phyloP scores from a whole-genome alignment of 306 rosid species.

The Prunus kanzakura region DNA sequence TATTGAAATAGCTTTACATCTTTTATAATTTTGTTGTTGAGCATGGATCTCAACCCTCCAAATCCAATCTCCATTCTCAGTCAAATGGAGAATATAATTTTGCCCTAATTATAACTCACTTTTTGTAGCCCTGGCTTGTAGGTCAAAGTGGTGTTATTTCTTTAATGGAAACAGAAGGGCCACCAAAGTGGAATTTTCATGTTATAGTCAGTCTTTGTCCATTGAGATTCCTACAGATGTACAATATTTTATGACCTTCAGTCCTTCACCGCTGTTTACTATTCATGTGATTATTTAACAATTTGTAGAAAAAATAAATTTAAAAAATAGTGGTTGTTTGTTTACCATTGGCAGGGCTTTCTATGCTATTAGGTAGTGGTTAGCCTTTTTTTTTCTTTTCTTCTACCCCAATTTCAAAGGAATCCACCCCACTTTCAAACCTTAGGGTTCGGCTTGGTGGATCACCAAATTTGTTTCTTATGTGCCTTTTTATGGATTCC shows the following conservation, averaged over 20 bases:
- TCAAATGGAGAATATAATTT: not conserved
- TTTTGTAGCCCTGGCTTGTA: not conserved
- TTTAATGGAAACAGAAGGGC: constrained; percentile 23
- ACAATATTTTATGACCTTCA: not conserved
- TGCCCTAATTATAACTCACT: not conserved
- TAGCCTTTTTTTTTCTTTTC: no score
- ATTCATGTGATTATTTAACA: not conserved
- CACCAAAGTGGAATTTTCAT: constrained; percentile 31
- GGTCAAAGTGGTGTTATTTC: not conserved
- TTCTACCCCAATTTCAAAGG: not conserved
- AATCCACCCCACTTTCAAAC: constrained; percentile 13
- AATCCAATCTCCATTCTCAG: not conserved
- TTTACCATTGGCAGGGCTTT: not conserved
- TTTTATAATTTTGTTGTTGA: not conserved
- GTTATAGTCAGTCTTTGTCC: constrained; percentile 19
- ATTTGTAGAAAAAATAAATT: not conserved
- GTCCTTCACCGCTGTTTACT: not conserved
- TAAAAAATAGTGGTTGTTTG: not conserved
- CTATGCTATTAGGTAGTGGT: not conserved
- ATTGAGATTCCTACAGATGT: constrained; percentile 14
- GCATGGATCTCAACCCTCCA: not conserved
- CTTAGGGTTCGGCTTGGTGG: constrained; percentile 10
- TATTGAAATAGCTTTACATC: not conserved
- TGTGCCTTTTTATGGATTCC: constrained; percentile 6
- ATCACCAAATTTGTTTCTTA: constrained; percentile 11